Evolutionary conservation across 2,329 filamentous ascomycete species (phyloP).

Genomic region (Colletotrichum lupini): DNA sequence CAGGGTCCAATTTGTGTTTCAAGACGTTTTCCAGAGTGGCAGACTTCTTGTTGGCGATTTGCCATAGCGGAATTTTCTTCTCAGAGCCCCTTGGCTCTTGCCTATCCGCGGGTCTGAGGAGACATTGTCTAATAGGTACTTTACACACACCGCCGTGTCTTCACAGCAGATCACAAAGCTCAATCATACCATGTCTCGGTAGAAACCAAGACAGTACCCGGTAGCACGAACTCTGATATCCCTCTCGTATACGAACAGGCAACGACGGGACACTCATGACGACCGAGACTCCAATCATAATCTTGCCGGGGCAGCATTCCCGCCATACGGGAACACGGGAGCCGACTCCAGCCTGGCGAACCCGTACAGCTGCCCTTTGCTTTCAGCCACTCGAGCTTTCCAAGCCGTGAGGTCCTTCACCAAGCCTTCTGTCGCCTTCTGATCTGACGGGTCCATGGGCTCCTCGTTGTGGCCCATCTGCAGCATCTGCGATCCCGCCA

Average conservation of each 20-base stretch:
- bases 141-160: not conserved
- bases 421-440: not conserved
- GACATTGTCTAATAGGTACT: not conserved
- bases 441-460: not conserved
- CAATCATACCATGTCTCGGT: not conserved
- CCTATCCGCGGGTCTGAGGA: not conserved
- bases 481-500: constrained; percentile 1
- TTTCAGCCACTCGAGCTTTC: not conserved
- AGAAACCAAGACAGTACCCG: not conserved
- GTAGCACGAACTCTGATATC: not conserved
- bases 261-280: not conserved
- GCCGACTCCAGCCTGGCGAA: not conserved
- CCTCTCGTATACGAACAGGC: not conserved
- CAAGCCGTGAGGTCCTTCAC: not conserved
- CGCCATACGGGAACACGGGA: not conserved
- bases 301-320: not conserved
- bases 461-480: not conserved
- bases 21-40: not conserved
- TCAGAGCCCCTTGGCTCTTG: not conserved
- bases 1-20: not conserved
- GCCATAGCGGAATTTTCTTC: not conserved
- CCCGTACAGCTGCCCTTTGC: not conserved
- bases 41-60: not conserved
- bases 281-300: not conserved
- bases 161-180: not conserved